A percentile compares a stretch with the other conserved stretches of the same genome.
These are phyloP conservation scores for Leishmania major DNA, from an alignment of 208 protist genomes.

Conservation along the genomic window DNA sequence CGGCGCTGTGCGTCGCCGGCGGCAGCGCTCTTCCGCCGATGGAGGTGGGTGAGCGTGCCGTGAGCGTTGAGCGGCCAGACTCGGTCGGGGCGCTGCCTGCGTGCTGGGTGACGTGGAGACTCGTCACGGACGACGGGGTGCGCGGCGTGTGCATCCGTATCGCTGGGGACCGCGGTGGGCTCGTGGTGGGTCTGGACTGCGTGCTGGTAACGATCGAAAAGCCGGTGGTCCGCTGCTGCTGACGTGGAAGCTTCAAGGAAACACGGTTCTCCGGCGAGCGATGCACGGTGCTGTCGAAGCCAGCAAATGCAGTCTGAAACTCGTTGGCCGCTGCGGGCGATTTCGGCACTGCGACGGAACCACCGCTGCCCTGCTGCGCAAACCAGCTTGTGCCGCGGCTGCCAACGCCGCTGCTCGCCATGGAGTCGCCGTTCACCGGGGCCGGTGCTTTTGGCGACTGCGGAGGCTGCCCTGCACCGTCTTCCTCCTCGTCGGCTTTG, in stretches of 20 bases:
- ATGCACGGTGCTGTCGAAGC: constrained; percentile 20
- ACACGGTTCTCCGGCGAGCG: neutral
- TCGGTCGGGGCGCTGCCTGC: neutral
- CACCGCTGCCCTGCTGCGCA: neutral
- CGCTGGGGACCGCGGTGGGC: neutral
- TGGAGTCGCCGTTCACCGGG: neutral
- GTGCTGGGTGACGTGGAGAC: neutral
- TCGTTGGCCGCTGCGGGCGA: neutral
- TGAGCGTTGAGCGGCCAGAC: neutral
- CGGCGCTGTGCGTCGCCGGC: neutral
- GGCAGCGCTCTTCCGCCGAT: neutral
- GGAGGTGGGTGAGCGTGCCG: neutral
- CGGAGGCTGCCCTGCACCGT: neutral
- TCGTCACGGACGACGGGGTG: neutral
- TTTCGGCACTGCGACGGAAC: neutral
- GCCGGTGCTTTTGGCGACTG: neutral
- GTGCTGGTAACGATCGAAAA: neutral
- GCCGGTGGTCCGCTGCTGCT: neutral
- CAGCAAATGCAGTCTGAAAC: constrained; percentile 16
- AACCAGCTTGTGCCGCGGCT: neutral
- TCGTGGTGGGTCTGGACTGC: neutral
- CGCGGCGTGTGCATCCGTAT: neutral
- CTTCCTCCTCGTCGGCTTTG: neutral
- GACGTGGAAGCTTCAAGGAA: neutral
- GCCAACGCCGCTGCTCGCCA: neutral